A percentile compares a stretch with the other conserved stretches of the same genome.
These are phyloP conservation scores for Grigorovia humatica DNA, from an alignment of 805 yeast species.

Conservation along the genomic window DNA sequence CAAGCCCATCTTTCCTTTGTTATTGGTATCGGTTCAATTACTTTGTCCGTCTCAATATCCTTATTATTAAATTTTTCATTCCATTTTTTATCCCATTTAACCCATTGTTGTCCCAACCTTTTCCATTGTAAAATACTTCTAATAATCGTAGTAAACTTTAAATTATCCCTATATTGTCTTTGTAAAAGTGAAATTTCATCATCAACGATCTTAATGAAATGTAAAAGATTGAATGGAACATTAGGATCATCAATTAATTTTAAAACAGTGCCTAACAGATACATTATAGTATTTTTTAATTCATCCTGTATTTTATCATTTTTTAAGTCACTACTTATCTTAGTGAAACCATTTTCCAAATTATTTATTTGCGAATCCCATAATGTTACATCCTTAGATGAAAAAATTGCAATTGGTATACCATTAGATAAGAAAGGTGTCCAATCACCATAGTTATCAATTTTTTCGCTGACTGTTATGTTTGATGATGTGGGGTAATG, in stretches of 20 bases:
- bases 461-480: constrained; percentile 9
- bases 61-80: constrained; percentile 28
- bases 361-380: constrained; percentile 49
- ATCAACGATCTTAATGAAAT: constrained; percentile 35
- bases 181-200: constrained; percentile 37
- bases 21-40: constrained; percentile 56
- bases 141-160: constrained; percentile 24
- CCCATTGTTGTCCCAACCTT: constrained; percentile 36
- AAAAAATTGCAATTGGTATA: constrained; percentile 27
- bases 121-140: constrained; percentile 33
- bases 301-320: constrained; percentile 35
- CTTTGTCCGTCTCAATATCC: constrained; percentile 31
- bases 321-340: constrained; percentile 28
- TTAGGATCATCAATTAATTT: constrained; percentile 62
- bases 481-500: constrained; percentile 8
- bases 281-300: constrained; percentile 46
- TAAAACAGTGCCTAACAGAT: constrained; percentile 41
- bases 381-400: constrained; percentile 9
- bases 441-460: constrained; percentile 44
- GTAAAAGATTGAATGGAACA: constrained; percentile 52
- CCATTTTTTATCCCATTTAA: constrained; percentile 55
- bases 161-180: constrained; percentile 10
- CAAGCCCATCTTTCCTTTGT: constrained; percentile 64
- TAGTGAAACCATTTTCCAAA: constrained; percentile 53
- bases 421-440: constrained; percentile 55